Evolutionary conservation across 1,284 basidiomycete genomes (phyloP).

Genomic region (Cystobasidium sp.): DNA sequence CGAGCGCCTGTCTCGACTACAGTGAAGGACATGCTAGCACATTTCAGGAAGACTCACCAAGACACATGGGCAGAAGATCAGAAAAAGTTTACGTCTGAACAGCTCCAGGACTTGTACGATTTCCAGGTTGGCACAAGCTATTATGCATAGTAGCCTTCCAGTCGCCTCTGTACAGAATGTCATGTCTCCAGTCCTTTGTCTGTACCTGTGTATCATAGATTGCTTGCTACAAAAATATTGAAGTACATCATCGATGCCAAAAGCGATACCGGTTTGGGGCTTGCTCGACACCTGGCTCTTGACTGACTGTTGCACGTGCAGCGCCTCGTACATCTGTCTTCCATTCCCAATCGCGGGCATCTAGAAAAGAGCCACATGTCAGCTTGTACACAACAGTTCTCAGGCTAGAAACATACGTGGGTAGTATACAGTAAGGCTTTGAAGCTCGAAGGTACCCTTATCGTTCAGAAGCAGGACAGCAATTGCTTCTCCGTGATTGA

Average conservation of each 20-base stretch:
- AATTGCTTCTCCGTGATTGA: slow-evolving; percentile 33
- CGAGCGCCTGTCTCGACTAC: slow-evolving; percentile 76
- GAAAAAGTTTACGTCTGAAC: slow-evolving; percentile 85
- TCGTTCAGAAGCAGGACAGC: slow-evolving; percentile 38
- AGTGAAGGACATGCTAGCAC: slow-evolving; percentile 49
- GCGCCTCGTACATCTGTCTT: slow-evolving; percentile 37
- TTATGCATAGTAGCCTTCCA: slow-evolving; percentile 62
- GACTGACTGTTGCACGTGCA: background rate
- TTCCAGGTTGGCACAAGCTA: slow-evolving; percentile 90
- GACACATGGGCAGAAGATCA: slow-evolving; percentile 93
- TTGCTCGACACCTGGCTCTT: background rate
- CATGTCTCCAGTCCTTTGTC: background rate
- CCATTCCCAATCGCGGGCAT: slow-evolving; percentile 37
- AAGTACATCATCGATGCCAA: slow-evolving; percentile 16
- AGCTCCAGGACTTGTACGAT: slow-evolving; percentile 80
- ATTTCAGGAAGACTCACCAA: slow-evolving; percentile 57
- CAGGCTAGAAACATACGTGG: slow-evolving; percentile 13
- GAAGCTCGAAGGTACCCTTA: slow-evolving; percentile 21
- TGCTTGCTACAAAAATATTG: slow-evolving; percentile 11
- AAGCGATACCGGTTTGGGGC: slow-evolving; percentile 33
- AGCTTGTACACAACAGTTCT: background rate
- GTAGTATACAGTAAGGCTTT: slow-evolving; percentile 40
- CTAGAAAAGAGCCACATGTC: slow-evolving; percentile 2
- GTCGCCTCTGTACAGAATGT: background rate
- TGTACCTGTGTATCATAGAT: background rate